A percentile compares a stretch with the other conserved stretches of the same genome.
Conservation (phyloP, 176 grass and related monocot species). For the Eragrostis curvula region DNA sequence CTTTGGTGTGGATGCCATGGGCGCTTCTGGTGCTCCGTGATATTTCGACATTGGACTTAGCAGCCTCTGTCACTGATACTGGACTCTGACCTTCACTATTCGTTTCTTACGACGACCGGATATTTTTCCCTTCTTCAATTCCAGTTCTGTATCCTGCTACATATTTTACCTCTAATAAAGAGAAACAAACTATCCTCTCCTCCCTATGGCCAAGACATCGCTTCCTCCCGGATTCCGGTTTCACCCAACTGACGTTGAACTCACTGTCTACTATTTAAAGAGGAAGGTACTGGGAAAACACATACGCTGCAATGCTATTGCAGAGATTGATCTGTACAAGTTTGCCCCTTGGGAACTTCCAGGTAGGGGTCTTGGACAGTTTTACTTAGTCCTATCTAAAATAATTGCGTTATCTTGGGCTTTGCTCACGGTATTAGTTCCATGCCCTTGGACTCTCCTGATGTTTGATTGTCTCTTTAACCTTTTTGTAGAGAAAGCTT, state of each 20-base stretch:
- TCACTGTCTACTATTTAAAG: slow-evolving; percentile 80
- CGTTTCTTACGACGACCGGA: slow-evolving; percentile 4
- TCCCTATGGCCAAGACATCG: slow-evolving; percentile 56
- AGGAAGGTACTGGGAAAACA: slow-evolving; percentile 73
- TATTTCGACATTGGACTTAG: slow-evolving; percentile 39
- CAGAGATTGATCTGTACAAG: slow-evolving; percentile 82
- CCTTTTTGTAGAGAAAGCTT: slow-evolving; percentile 61
- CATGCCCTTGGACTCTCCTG: not conserved
- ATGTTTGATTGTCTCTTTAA: slow-evolving; percentile 23
- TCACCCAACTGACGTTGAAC: slow-evolving; percentile 83
- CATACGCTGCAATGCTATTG: slow-evolving; percentile 58
- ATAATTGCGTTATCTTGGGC: not conserved
- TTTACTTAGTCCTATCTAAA: not conserved
- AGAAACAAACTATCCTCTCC: not conserved
- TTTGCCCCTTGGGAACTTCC: slow-evolving; percentile 95
- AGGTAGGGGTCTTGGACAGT: slow-evolving; percentile 37
- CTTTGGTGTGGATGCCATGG: slow-evolving; percentile 27
- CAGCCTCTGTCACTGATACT: slow-evolving; percentile 28
- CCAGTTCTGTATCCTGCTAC: slow-evolving; percentile 32
- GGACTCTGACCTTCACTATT: slow-evolving; percentile 29
- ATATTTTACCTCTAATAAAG: slow-evolving; percentile 14
- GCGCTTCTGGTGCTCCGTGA: slow-evolving; percentile 46
- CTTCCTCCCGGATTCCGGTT: slow-evolving; percentile 87
- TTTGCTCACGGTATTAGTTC: not conserved
- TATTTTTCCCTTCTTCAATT: slow-evolving; percentile 7